These are phyloP conservation scores for Onygenales sp. DNA, from an alignment of 2,329 filamentous ascomycete genomes.

Conservation along the genomic window DNA sequence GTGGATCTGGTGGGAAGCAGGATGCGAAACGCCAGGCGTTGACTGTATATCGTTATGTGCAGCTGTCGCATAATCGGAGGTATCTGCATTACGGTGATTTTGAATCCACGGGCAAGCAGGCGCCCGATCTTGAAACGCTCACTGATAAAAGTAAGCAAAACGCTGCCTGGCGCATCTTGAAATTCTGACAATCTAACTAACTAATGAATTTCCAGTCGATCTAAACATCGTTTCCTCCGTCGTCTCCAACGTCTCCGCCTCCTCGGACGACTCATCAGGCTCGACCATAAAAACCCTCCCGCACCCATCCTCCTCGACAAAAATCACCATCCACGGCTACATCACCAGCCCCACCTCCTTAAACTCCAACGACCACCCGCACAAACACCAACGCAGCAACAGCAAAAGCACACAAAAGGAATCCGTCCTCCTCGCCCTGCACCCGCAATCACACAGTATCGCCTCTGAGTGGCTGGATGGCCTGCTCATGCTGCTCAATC, in stretches of 20 bases:
- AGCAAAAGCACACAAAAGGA: slow-evolving; percentile 45
- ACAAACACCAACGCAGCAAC: slow-evolving; percentile 18
- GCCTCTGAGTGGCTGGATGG: slow-evolving; percentile 97
- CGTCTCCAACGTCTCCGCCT: slow-evolving; percentile 78
- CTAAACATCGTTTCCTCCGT: slow-evolving; percentile 82
- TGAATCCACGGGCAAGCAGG: slow-evolving; percentile 50
- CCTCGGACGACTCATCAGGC: slow-evolving; percentile 41
- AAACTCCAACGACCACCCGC: slow-evolving; percentile 26
- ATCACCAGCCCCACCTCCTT: slow-evolving; percentile 22
- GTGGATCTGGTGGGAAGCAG: slow-evolving; percentile 31
- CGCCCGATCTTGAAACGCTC: slow-evolving; percentile 64
- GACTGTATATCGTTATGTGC: slow-evolving; percentile 69
- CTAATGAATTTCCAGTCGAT: slow-evolving; percentile 49
- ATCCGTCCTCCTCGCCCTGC: slow-evolving; percentile 67
- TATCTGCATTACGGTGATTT: slow-evolving; percentile 89
- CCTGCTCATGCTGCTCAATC: slow-evolving; percentile 85
- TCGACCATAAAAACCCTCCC: slow-evolving; percentile 37
- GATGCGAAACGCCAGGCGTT: slow-evolving; percentile 33
- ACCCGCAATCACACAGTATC: slow-evolving; percentile 68
- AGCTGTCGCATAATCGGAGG: slow-evolving; percentile 80
- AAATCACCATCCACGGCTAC: slow-evolving; percentile 84
- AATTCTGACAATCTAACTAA: neutral
- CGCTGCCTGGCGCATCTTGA: neutral
- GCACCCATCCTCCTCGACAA: slow-evolving; percentile 49
- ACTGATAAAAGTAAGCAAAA: slow-evolving; percentile 56